Conservation (phyloP, 306 rosid species). For the Glycyrrhiza uralensis region DNA sequence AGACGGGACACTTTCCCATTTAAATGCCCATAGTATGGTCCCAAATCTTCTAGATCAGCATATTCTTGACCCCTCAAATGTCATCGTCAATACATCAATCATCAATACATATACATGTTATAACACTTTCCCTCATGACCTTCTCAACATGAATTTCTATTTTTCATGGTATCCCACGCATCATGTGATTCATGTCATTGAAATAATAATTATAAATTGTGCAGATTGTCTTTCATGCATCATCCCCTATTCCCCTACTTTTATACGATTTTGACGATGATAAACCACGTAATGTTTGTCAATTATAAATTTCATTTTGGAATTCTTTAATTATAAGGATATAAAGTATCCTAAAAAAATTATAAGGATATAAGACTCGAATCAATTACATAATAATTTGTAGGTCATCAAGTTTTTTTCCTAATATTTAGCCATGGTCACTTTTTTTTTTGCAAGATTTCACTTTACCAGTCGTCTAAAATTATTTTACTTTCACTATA, state of each 20-base stretch:
- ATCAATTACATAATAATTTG: not conserved
- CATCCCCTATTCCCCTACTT: not conserved
- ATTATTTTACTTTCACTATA: too few species aligned
- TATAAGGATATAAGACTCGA: not conserved
- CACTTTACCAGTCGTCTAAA: too few species aligned
- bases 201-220: not conserved
- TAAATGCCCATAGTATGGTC: not conserved
- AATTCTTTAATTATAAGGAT: not conserved
- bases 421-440: too few species aligned
- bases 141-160: not conserved
- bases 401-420: too few species aligned
- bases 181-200: constrained; percentile 8
- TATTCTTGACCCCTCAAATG: not conserved
- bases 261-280: not conserved
- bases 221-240: not conserved
- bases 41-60: not conserved
- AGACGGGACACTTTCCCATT: not conserved
- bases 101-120: too few species aligned
- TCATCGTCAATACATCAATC: not conserved
- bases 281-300: not conserved
- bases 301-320: not conserved
- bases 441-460: too few species aligned
- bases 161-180: not conserved
- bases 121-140: not conserved
- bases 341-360: too few species aligned